phyloP scores from a whole-genome alignment of 129 eudicot genomes.

The Gnaphalium uliginosum region DNA sequence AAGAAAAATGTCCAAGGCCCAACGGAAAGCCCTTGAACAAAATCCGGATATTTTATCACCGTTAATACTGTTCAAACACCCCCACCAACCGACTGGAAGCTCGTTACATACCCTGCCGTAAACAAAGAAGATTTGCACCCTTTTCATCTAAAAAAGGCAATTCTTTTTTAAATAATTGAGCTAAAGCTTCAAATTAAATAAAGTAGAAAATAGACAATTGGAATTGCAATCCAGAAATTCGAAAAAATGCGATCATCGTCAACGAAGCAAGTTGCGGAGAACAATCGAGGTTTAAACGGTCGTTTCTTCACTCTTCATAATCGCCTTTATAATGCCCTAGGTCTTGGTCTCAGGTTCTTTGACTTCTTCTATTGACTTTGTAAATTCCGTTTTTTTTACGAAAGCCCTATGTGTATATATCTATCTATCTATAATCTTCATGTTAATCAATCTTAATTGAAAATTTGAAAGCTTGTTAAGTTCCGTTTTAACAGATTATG shows the following conservation, averaged over 20 bases:
- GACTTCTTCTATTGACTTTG: not conserved
- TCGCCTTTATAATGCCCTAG: slow-evolving; percentile 68
- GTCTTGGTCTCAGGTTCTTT: slow-evolving; percentile 54
- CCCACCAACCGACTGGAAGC: not conserved
- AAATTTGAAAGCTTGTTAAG: not conserved
- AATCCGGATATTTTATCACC: too few relatives aligned
- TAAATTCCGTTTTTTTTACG: not conserved
- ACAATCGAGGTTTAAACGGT: slow-evolving; percentile 51
- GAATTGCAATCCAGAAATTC: slow-evolving; percentile 6
- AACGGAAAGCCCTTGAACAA: too few relatives aligned
- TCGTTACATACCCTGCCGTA: too few relatives aligned
- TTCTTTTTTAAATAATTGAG: not conserved
- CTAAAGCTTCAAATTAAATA: not conserved
- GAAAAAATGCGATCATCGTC: slow-evolving; percentile 42
- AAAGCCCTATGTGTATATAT: not conserved
- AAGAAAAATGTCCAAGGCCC: too few relatives aligned
- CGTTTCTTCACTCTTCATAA: slow-evolving; percentile 58
- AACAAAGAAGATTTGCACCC: not conserved
- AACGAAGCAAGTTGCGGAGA: slow-evolving; percentile 43
- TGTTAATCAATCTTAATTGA: not conserved
- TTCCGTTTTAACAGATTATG: too few relatives aligned
- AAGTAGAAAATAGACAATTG: not conserved
- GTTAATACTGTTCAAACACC: not conserved
- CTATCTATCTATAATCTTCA: not conserved
- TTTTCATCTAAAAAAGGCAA: not conserved